Conservation (phyloP, 768 basidiomycete species). For the Lactarius evosmus region DNA sequence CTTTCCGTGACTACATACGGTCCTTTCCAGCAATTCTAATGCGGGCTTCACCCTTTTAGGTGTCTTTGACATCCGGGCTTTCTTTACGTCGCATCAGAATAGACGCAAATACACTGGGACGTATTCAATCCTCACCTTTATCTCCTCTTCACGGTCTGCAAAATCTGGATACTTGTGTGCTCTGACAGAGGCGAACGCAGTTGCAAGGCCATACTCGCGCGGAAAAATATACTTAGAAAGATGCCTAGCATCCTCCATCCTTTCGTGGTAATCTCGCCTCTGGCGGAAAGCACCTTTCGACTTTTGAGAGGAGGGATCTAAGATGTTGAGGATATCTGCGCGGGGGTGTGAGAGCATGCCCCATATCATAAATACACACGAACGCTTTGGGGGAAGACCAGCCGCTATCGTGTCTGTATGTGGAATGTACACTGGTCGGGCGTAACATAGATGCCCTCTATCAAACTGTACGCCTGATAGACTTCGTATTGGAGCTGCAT, state of each 20-base stretch:
- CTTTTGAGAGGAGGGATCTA: conserved; percentile 44
- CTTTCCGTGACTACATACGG: conserved; percentile 65
- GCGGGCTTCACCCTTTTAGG: conserved; percentile 65
- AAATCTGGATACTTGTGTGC: conserved; percentile 47
- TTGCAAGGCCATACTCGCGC: conserved; percentile 65
- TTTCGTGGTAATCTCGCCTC: conserved; percentile 43
- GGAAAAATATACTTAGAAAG: conserved; percentile 85
- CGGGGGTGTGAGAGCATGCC: neutral
- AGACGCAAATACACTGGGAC: neutral
- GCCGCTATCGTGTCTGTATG: conserved; percentile 49
- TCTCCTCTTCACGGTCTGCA: conserved; percentile 62
- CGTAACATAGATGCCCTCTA: conserved; percentile 65
- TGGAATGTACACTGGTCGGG: conserved; percentile 52
- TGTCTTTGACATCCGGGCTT: conserved; percentile 54
- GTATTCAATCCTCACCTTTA: conserved; percentile 47
- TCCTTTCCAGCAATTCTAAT: conserved; percentile 52
- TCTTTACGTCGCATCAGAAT: conserved; percentile 32
- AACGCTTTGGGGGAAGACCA: conserved; percentile 70
- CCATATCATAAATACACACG: conserved; percentile 28
- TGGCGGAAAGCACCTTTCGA: conserved; percentile 33
- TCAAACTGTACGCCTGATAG: conserved; percentile 51
- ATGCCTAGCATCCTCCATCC: conserved; percentile 53
- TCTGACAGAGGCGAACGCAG: conserved; percentile 45
- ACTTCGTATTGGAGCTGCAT: conserved; percentile 36
- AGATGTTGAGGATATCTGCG: conserved; percentile 64